These are phyloP conservation scores for Aspergillus tanneri DNA, from an alignment of 2,329 filamentous ascomycete species.

Conservation along the genomic window DNA sequence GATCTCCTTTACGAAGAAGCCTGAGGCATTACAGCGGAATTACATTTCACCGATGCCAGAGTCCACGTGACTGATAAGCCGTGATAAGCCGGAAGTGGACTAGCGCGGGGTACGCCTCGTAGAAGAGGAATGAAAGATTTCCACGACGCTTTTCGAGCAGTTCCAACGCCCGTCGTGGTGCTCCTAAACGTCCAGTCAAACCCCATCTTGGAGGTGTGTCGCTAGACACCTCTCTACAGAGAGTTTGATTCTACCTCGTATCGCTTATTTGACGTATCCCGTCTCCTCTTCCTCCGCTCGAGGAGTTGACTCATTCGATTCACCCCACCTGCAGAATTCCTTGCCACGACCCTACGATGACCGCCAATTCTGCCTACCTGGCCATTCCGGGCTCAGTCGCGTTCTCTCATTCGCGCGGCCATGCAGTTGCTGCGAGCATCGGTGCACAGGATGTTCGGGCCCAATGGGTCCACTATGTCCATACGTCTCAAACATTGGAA, in stretches of 20 bases:
- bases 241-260: constrained; percentile 13
- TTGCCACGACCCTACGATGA: constrained; percentile 30
- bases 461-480: constrained; percentile 63
- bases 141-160: constrained; percentile 19
- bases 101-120: constrained; percentile 27
- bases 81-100: constrained; percentile 27
- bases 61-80: constrained; percentile 26
- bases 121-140: constrained; percentile 20
- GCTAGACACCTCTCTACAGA: constrained; percentile 13
- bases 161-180: constrained; percentile 20
- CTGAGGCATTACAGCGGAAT: neutral
- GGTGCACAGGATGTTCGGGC: constrained; percentile 46
- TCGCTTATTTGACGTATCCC: neutral
- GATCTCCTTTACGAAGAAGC: too few relatives aligned
- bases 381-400: constrained; percentile 45
- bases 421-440: constrained; percentile 44
- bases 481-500: constrained; percentile 53
- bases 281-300: constrained; percentile 5
- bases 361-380: constrained; percentile 34
- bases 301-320: constrained; percentile 4
- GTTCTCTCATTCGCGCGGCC: constrained; percentile 47
- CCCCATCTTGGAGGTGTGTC: constrained; percentile 22
- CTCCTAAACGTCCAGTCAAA: constrained; percentile 17
- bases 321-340: constrained; percentile 12
- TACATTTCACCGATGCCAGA: neutral